phyloP scores from a whole-genome alignment of 1,139 yeast species.

The Kodamaea sp. region DNA sequence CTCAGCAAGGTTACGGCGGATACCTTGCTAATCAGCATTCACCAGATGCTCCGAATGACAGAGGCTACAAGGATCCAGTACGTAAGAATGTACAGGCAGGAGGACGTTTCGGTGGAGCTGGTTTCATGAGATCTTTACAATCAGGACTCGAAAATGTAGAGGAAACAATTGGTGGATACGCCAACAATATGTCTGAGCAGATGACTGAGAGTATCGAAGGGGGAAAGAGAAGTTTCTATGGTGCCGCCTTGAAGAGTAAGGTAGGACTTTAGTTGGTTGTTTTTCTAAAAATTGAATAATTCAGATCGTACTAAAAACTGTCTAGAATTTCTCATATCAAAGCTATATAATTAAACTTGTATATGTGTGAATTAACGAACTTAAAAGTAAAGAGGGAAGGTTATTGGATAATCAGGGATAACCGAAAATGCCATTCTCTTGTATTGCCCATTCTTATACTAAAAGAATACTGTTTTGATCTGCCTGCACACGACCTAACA shows the following conservation, averaged over 20 bases:
- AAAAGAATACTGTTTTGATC: too few relatives aligned
- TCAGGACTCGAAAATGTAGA: slow-evolving; percentile 56
- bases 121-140: slow-evolving; percentile 51
- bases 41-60: slow-evolving; percentile 21
- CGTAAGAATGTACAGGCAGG: slow-evolving; percentile 34
- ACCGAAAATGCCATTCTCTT: too few relatives aligned
- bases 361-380: too few relatives aligned
- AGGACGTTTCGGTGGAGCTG: slow-evolving; percentile 32
- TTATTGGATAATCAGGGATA: too few relatives aligned
- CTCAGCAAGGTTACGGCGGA: slow-evolving; percentile 31
- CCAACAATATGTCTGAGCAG: slow-evolving; percentile 53
- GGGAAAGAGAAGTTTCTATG: slow-evolving; percentile 51
- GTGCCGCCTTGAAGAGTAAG: slow-evolving; percentile 53
- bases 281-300: too few relatives aligned
- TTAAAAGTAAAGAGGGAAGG: too few relatives aligned
- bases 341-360: too few relatives aligned
- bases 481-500: neutral
- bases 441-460: too few relatives aligned
- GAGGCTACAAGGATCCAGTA: slow-evolving; percentile 52
- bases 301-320: too few relatives aligned
- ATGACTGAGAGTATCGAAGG: slow-evolving; percentile 54
- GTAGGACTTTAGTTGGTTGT: too few relatives aligned
- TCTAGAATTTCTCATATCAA: too few relatives aligned
- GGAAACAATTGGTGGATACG: slow-evolving; percentile 59
- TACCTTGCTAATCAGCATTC: slow-evolving; percentile 6